phyloP scores from a whole-genome alignment of 176 grass and related monocot genomes.

The Ampelocalamus luodianensis region DNA sequence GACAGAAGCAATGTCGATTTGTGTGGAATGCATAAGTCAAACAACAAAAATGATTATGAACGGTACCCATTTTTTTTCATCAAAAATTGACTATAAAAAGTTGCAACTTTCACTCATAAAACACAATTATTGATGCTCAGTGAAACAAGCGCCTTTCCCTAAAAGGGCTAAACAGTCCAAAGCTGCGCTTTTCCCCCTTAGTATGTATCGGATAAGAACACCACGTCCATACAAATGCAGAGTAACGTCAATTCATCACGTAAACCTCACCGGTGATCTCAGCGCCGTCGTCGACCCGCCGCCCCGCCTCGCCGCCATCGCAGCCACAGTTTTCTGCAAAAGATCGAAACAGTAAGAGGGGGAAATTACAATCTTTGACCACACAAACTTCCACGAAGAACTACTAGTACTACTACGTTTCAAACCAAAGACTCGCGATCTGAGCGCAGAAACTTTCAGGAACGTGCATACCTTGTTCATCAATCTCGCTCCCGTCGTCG shows the following conservation, averaged over 20 bases:
- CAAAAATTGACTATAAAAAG: not conserved
- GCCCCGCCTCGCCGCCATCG: not conserved
- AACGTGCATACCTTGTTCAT: slow-evolving; percentile 39
- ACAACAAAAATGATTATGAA: not conserved
- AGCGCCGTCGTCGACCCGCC: not conserved
- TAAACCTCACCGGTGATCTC: slow-evolving; percentile 36
- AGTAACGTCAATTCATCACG: not conserved
- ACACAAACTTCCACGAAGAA: not conserved
- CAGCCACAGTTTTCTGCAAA: slow-evolving; percentile 55
- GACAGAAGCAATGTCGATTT: not conserved
- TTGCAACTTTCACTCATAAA: not conserved
- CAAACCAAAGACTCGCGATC: not conserved
- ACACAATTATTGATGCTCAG: not conserved
- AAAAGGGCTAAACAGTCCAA: slow-evolving; percentile 14
- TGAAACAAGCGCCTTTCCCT: not conserved
- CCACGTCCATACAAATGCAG: not conserved
- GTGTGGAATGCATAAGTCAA: not conserved
- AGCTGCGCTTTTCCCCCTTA: not conserved
- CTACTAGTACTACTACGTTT: too few relatives aligned
- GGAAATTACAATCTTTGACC: not conserved
- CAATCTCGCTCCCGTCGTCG: slow-evolving; percentile 48
- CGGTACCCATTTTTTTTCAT: not conserved
- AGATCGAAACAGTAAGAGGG: not conserved
- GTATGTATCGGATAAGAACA: slow-evolving; percentile 26
- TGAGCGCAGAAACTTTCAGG: not conserved